Base-by-base conservation (phyloP, 352 stramenopile genomes). In the Pythium graminicola region DNA sequence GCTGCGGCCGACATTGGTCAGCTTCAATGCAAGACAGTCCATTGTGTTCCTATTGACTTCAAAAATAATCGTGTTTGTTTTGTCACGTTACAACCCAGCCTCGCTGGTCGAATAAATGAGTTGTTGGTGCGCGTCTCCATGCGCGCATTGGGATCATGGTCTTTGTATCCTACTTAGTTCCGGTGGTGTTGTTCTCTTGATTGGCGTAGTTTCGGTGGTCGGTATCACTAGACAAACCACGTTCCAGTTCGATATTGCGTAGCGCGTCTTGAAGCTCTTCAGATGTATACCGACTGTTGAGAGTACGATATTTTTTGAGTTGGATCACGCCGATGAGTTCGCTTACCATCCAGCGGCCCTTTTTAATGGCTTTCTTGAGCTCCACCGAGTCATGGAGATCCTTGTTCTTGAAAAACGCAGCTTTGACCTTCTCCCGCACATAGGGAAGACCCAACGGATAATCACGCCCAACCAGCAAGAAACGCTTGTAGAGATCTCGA, bases 281-380 rank as follows among this genome's bases (percentile, higher is more conserved):
- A 9, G 79, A 64, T 26, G 81, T 93, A 62, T 99, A 99, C 48
- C 93, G 71, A 50, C 69, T 75, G 51, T 97, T 96, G 63, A 99
- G 83, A 41, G 91, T 85, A 46, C 96, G 78, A 67, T 98, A 98
- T 64, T 98, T 99, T 61, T 98, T 98, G 24, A 99, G 72, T 74
- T 98, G 85, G 64, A 98, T 97, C 14, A 98, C 86, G n/a, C 84
- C 95, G 43, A 97, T 80, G 76, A 99, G 95, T 68, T 99, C 96
- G 39, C 89, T 69, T 35, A 98, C 85, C 78, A 96, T 95, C 70
- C 90, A 97, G 60, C 95, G 67, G 13, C 96, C 96, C 39, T 78
- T 82, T 40, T 84, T 85, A 31, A 98, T 86, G n/a, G 92, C 90
- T 44, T 94, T 95, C 60, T 93, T 92, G 45, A 98, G 71, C 20